These are phyloP conservation scores for Astrocystis sublimbata DNA, from an alignment of 495 filamentous ascomycete genomes.

Conservation along the genomic window DNA sequence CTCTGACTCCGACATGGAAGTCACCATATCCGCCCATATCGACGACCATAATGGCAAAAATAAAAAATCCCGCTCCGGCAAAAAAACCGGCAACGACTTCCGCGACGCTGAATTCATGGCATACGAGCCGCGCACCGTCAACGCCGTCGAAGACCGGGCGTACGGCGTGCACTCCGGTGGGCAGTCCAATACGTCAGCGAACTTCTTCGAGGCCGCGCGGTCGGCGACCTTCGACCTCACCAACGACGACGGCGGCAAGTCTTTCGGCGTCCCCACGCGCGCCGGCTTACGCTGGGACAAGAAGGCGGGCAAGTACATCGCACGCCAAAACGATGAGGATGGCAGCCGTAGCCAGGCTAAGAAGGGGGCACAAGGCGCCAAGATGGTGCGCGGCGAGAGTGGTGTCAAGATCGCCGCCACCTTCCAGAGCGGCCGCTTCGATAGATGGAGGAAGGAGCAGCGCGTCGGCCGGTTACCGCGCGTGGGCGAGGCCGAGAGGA, in stretches of 20 bases:
- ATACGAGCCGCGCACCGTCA: constrained; percentile 76
- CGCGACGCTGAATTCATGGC: constrained; percentile 96
- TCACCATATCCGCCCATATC: constrained; percentile 69
- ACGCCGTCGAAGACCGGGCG: constrained; percentile 80
- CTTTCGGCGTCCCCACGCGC: constrained; percentile 71
- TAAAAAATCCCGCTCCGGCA: constrained; percentile 38
- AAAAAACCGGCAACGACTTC: constrained; percentile 38
- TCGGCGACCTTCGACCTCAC: constrained; percentile 84
- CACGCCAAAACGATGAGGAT: constrained; percentile 88
- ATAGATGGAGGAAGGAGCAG: constrained; percentile 84
- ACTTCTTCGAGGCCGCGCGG: constrained; percentile 82
- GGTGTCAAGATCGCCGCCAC: constrained; percentile 93
- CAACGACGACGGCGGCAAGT: constrained; percentile 76
- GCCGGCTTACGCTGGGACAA: constrained; percentile 93
- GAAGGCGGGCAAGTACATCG: constrained; percentile 92
- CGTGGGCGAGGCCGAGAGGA: constrained; percentile 75
- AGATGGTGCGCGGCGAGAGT: constrained; percentile 83
- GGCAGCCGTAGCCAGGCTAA: constrained; percentile 74
- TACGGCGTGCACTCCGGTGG: constrained; percentile 88
- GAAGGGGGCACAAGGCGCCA: constrained; percentile 72
- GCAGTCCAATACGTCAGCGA: constrained; percentile 56
- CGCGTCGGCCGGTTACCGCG: constrained; percentile 74
- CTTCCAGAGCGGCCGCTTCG: constrained; percentile 92
- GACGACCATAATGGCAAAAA: constrained; percentile 25
- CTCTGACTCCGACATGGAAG: constrained; percentile 75